Conservation (phyloP, 306 rosid species). For the Begonia masoniana region DNA sequence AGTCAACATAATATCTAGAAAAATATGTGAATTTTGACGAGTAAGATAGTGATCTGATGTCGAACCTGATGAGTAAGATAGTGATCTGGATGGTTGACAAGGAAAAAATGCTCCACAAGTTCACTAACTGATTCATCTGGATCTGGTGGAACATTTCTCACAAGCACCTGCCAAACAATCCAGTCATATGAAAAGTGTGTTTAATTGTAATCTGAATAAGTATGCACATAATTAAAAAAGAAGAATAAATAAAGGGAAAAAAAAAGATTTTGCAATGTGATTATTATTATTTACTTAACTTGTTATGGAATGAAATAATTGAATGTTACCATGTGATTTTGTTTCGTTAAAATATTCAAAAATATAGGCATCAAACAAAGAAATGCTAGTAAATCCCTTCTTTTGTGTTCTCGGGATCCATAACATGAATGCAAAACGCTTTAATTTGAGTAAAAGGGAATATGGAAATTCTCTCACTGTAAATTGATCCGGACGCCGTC, state of each 20-base stretch:
- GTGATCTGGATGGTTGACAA: conserved; percentile 88
- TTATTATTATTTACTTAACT: too few relatives aligned
- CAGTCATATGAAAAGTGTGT: not conserved
- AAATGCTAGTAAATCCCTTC: too few relatives aligned
- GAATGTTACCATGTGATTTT: too few relatives aligned
- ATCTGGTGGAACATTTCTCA: conserved; percentile 78
- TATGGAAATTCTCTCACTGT: conserved; percentile 30
- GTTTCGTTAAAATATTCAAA: too few relatives aligned
- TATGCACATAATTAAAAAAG: not conserved
- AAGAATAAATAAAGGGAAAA: too few relatives aligned
- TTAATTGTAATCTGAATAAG: not conserved
- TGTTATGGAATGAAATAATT: too few relatives aligned
- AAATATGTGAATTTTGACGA: too few relatives aligned
- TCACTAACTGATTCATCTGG: conserved; percentile 82
- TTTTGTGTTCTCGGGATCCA: too few relatives aligned
- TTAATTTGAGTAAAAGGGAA: not conserved
- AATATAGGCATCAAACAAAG: too few relatives aligned
- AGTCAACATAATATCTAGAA: too few relatives aligned
- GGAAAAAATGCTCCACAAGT: conserved; percentile 90
- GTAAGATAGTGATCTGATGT: conserved; percentile 66
- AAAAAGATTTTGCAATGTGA: too few relatives aligned
- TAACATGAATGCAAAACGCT: too few relatives aligned
- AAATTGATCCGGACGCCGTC: conserved; percentile 85
- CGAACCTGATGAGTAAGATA: conserved; percentile 95
- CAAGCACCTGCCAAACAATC: conserved; percentile 50